A percentile compares a stretch with the other conserved stretches of the same genome.
phyloP scores from a whole-genome alignment of 1,284 basidiomycete genomes.

The Phlebopus sp. region DNA sequence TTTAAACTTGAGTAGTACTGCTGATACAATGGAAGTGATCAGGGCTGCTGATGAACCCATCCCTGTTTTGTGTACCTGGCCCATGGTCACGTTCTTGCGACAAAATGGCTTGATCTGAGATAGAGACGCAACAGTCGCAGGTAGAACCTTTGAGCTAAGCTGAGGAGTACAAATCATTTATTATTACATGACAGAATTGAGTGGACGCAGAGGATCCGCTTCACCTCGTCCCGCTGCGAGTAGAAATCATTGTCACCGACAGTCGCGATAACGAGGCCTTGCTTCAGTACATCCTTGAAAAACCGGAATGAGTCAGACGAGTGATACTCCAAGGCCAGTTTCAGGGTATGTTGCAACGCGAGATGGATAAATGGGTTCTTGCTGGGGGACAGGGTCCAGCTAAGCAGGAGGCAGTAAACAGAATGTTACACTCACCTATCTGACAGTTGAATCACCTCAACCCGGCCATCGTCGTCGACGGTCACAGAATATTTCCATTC shows the following conservation, averaged over 20 bases:
- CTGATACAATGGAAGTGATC: slow-evolving; percentile 91
- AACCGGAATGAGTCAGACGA: slow-evolving; percentile 51
- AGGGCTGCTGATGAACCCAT: slow-evolving; percentile 96
- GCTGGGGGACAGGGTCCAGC: slow-evolving; percentile 16
- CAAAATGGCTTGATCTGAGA: slow-evolving; percentile 70
- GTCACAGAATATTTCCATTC: slow-evolving; percentile 73
- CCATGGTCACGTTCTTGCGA: slow-evolving; percentile 66
- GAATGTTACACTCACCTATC: slow-evolving; percentile 38
- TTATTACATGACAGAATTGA: not conserved
- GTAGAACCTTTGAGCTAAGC: slow-evolving; percentile 63
- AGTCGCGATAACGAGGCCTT: slow-evolving; percentile 74
- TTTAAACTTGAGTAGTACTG: slow-evolving; percentile 77
- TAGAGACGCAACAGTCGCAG: slow-evolving; percentile 61
- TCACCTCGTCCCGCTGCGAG: slow-evolving; percentile 84
- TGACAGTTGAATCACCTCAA: slow-evolving; percentile 45
- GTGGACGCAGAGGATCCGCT: slow-evolving; percentile 2
- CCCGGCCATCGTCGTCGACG: slow-evolving; percentile 36
- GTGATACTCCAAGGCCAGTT: slow-evolving; percentile 51
- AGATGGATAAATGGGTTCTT: slow-evolving; percentile 93
- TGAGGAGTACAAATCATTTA: slow-evolving; percentile 6
- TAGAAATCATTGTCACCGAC: slow-evolving; percentile 98
- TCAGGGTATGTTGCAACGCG: slow-evolving; percentile 76
- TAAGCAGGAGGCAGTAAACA: not conserved
- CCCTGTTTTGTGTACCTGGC: slow-evolving; percentile 94
- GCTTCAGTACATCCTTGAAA: slow-evolving; percentile 44